Conservation (phyloP, 2,329 filamentous ascomycete species). For the Colletotrichum navitas region DNA sequence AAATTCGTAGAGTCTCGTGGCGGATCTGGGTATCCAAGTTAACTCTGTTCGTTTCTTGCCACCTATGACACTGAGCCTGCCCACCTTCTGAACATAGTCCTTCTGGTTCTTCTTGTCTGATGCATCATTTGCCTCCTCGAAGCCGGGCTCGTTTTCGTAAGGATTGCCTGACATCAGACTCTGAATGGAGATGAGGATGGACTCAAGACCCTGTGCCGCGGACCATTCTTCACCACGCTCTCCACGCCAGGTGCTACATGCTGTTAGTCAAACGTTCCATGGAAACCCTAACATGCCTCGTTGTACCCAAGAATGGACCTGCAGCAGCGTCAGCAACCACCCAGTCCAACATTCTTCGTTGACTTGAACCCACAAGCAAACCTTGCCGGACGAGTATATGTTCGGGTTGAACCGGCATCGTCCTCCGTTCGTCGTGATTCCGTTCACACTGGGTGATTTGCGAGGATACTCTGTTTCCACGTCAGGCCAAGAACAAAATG, state of each 20-base stretch:
- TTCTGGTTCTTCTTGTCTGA: conserved; percentile 80
- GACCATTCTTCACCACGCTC: conserved; percentile 96
- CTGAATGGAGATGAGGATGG: conserved; percentile 94
- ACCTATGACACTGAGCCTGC: background rate
- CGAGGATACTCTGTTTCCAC: conserved; percentile 80
- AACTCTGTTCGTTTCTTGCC: conserved; percentile 33
- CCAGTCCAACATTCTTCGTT: background rate
- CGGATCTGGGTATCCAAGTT: conserved; percentile 72
- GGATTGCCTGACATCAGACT: conserved; percentile 95
- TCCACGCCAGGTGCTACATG: conserved; percentile 88
- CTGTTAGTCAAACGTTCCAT: conserved; percentile 40
- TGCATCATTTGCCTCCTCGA: conserved; percentile 78
- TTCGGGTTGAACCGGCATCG: conserved; percentile 95
- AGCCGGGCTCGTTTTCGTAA: conserved; percentile 96
- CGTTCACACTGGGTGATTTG: conserved; percentile 71
- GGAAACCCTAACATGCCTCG: conserved; percentile 33
- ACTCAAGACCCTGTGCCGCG: conserved; percentile 93
- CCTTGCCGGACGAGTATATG: conserved; percentile 91
- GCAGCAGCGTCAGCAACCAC: conserved; percentile 7
- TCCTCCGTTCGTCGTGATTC: conserved; percentile 89
- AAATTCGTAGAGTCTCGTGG: conserved; percentile 89
- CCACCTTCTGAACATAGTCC: conserved; percentile 83
- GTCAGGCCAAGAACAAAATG: conserved; percentile 4
- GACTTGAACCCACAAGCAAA: conserved; percentile 79
- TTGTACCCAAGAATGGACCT: conserved; percentile 88